Evolutionary conservation across 2,329 filamentous ascomycete genomes (phyloP).

Genomic region (Akanthomyces muscarius): DNA sequence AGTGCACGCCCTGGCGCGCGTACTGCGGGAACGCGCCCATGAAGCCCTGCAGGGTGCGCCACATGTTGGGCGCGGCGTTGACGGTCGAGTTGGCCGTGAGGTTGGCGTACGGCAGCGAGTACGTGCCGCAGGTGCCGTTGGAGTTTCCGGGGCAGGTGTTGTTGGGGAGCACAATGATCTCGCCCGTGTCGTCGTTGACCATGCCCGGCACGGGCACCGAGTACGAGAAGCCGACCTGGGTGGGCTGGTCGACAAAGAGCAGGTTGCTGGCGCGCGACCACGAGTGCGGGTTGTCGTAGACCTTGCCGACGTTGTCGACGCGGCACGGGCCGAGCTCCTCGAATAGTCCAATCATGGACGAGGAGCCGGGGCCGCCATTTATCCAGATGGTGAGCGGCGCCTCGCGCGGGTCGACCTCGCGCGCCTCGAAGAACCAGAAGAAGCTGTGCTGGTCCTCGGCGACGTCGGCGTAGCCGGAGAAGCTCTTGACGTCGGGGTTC

Average conservation of each 20-base stretch:
- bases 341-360: slow-evolving; percentile 23
- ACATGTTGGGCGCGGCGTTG: slow-evolving; percentile 49
- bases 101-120: slow-evolving; percentile 20
- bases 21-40: slow-evolving; percentile 55
- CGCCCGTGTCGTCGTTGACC: not conserved
- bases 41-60: slow-evolving; percentile 62
- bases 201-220: slow-evolving; percentile 49
- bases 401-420: slow-evolving; percentile 23
- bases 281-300: slow-evolving; percentile 56
- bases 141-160: slow-evolving; percentile 30
- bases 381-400: slow-evolving; percentile 49
- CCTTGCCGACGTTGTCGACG: slow-evolving; percentile 44
- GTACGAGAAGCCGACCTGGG: slow-evolving; percentile 66
- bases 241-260: slow-evolving; percentile 58
- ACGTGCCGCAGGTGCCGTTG: slow-evolving; percentile 33
- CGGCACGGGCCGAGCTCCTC: slow-evolving; percentile 32
- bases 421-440: slow-evolving; percentile 30
- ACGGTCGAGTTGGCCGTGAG: slow-evolving; percentile 8
- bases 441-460: slow-evolving; percentile 18
- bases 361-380: slow-evolving; percentile 55
- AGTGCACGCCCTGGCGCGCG: slow-evolving; percentile 51
- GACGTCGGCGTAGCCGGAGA: slow-evolving; percentile 53
- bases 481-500: slow-evolving; percentile 22
- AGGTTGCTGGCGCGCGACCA: slow-evolving; percentile 55
- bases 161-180: not conserved